phyloP scores from a whole-genome alignment of 164 flowering plant species.

The Paratinospora sagittata region DNA sequence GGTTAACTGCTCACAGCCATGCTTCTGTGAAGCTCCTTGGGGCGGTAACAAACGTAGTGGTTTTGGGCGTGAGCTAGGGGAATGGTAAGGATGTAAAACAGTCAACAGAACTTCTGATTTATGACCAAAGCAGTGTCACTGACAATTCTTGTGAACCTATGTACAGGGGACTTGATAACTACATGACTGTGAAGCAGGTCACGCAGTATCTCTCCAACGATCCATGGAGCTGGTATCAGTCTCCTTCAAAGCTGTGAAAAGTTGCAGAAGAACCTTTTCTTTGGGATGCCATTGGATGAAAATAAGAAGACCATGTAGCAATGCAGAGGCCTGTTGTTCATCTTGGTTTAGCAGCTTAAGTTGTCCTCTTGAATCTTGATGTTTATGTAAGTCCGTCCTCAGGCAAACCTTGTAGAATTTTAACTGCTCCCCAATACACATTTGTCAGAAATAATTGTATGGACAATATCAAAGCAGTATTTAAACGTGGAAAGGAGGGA shows the following conservation, averaged over 20 bases:
- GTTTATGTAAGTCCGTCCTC: too few species aligned
- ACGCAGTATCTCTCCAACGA: constrained; percentile 72
- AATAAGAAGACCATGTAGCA: not conserved
- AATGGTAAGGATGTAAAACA: constrained; percentile 52
- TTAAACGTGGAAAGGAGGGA: too few species aligned
- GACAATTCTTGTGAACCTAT: not conserved
- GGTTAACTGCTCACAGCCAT: constrained; percentile 98
- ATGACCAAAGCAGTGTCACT: not conserved
- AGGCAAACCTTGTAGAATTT: too few species aligned
- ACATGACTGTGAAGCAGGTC: constrained; percentile 93
- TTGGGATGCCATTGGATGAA: not conserved
- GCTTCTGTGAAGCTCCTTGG: constrained; percentile 98
- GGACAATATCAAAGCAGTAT: too few species aligned
- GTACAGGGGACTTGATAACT: constrained; percentile 87
- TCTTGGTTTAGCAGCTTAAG: not conserved
- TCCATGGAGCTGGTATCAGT: constrained; percentile 86
- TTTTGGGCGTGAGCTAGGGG: constrained; percentile 94
- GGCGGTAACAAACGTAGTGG: constrained; percentile 97
- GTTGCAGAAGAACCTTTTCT: not conserved
- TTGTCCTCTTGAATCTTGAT: too few species aligned
- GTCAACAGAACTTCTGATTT: not conserved
- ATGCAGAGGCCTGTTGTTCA: not conserved
- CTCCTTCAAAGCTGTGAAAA: constrained; percentile 70
- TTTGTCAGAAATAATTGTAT: too few species aligned
- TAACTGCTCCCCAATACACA: too few species aligned